phyloP scores from a whole-genome alignment of 768 basidiomycete species.

The Phylloporus scabripes region DNA sequence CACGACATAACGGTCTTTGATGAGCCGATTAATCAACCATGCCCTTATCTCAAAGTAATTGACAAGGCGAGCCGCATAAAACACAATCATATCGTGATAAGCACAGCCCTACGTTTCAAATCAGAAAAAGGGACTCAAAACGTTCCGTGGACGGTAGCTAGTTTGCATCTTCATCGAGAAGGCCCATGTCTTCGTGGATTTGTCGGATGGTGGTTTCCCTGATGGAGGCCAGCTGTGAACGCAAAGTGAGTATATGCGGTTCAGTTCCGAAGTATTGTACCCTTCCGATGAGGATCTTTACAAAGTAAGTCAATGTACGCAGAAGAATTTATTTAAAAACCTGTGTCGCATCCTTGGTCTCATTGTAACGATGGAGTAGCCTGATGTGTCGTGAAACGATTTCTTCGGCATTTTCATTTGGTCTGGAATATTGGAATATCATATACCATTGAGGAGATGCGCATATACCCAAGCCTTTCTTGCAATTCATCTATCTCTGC shows the following conservation, averaged over 20 bases:
- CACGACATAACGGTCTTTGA: background rate
- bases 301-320: background rate
- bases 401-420: conserved; percentile 45
- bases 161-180: conserved; percentile 52
- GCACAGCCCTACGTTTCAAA: background rate
- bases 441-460: background rate
- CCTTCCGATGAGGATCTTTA: conserved; percentile 73
- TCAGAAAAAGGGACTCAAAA: no score
- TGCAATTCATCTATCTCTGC: conserved; percentile 46
- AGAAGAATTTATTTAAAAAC: conserved; percentile 28
- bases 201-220: conserved; percentile 67
- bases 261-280: conserved; percentile 33
- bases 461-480: conserved; percentile 39
- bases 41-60: no score
- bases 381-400: conserved; percentile 66
- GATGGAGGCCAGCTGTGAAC: conserved; percentile 59
- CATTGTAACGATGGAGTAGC: conserved; percentile 71
- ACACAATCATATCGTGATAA: background rate
- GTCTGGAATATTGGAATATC: conserved; percentile 22
- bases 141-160: conserved; percentile 5
- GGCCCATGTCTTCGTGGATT: conserved; percentile 66
- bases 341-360: conserved; percentile 80
- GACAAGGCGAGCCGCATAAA: no score
- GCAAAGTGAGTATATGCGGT: conserved; percentile 10
- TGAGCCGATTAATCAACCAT: background rate